Evolutionary conservation across 768 basidiomycete genomes (phyloP), one percentile per base, ranked within the genome.

Genomic region (Naganishia friedmannii): DNA sequence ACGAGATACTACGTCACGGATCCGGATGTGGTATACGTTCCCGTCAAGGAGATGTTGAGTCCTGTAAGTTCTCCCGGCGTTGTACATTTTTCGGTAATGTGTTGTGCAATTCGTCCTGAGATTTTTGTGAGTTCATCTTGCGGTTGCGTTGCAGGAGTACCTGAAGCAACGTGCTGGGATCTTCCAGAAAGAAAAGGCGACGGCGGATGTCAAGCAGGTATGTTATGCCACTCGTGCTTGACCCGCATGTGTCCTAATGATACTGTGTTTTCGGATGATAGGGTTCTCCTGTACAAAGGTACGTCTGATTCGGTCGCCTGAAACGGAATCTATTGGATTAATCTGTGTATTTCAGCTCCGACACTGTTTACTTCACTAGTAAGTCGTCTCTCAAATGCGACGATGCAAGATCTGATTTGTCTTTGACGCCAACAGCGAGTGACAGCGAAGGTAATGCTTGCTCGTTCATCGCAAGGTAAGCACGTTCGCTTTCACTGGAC

Each of bases 281-380:
- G 70, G 70, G 70, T 23, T 51, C 34, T 12, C 70, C 70, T 2
- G 70, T 71, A 13, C 70, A 71, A 63, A 71, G 60, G 60, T 63
- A 10, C 26, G 54, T n/a, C 53, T 23, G 39, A 7, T 6, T 65
- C n/a, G 17, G 15, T 48, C 17, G n/a, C 4, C 12, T 48, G 76
- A 65, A 74, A 31, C 54, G 15, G 73, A 28, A n/a, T 65, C 48
- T 34, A 55, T 12, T 69, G 91, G 88, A 71, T 42, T 17, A 93
- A 93, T 0, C 84, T 88, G 86, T 89, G 72, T 90, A 8, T 58
- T 42, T 34, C 42, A 63, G 90, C 0, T 91, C 91, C 0, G 95
- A 99, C 79, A 97, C 95, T 0, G 92, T 96, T 17, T 96, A 97
- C 78, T 94, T 98, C 77, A 88, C 93, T 8, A 90, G 90, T 87